Evolutionary conservation across 2,329 filamentous ascomycete genomes (phyloP).

Genomic region (Pseudopyrenochaeta lycopersici): DNA sequence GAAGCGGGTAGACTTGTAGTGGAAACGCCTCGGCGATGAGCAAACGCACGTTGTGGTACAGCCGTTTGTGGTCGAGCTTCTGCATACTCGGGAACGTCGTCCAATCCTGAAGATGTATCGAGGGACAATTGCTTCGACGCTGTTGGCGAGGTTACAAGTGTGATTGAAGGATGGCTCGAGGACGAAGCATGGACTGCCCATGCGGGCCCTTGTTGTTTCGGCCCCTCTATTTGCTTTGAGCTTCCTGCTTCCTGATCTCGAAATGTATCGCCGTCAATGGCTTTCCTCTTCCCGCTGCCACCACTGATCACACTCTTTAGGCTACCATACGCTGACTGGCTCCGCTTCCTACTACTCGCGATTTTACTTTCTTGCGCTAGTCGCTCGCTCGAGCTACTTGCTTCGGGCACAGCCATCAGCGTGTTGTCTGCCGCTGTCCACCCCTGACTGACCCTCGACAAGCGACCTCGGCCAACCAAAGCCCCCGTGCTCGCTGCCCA

Average conservation of each 20-base stretch:
- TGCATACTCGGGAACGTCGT: constrained; percentile 24
- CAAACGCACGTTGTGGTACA: constrained; percentile 11
- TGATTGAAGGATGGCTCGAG: constrained; percentile 42
- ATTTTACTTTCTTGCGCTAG: constrained; percentile 41
- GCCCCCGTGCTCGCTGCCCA: constrained; percentile 41
- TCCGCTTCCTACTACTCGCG: constrained; percentile 38
- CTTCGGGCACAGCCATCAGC: constrained; percentile 58
- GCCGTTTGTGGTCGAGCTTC: constrained; percentile 21
- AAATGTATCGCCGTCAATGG: constrained; percentile 29
- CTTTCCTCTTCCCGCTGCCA: constrained; percentile 40
- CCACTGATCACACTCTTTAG: constrained; percentile 51
- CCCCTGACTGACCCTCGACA: constrained; percentile 42
- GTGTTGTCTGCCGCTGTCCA: constrained; percentile 50
- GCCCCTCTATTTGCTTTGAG: constrained; percentile 14
- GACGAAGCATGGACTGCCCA: constrained; percentile 41
- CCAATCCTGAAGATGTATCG: constrained; percentile 39
- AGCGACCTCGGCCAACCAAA: constrained; percentile 40
- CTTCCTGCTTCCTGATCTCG: constrained; percentile 25
- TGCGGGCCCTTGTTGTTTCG: constrained; percentile 28
- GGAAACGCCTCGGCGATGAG: constrained; percentile 36
- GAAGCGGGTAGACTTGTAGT: constrained; percentile 27
- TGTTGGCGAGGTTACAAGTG: constrained; percentile 40
- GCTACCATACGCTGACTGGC: constrained; percentile 49
- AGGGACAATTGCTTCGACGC: constrained; percentile 49
- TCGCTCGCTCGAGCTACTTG: constrained; percentile 56